Percentiles rank a stretch among this genome's conserved stretches.
Evolutionary conservation across 2,329 filamentous ascomycete genomes (phyloP).

Genomic region (Tolypocladium inflatum): DNA sequence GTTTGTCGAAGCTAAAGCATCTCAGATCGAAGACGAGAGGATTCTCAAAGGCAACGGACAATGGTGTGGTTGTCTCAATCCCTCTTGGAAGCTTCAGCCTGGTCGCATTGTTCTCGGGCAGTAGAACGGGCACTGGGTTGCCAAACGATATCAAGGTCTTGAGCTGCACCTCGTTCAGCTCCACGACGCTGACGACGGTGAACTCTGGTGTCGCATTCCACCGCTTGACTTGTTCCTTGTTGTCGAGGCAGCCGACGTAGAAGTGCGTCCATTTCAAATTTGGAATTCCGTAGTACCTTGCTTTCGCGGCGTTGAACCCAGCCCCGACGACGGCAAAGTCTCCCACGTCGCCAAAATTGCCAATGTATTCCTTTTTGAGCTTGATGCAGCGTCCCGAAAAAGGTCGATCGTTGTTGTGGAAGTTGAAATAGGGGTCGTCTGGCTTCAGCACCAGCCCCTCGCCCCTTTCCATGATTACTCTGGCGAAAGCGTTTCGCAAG

Average conservation of each 20-base stretch:
- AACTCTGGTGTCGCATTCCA: conserved; percentile 48
- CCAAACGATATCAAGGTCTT: conserved; percentile 37
- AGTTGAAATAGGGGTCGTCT: conserved; percentile 67
- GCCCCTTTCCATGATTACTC: conserved; percentile 52
- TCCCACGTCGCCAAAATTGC: conserved; percentile 68
- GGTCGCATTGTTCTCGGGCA: conserved; percentile 29
- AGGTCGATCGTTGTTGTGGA: conserved; percentile 22
- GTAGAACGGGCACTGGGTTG: conserved; percentile 31
- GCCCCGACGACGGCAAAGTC: conserved; percentile 77
- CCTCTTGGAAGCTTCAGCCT: conserved; percentile 36
- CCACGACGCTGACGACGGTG: conserved; percentile 55
- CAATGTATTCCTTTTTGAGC: conserved; percentile 77
- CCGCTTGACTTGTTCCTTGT: conserved; percentile 48
- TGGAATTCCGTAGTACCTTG: conserved; percentile 41
- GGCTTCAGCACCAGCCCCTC: conserved; percentile 80
- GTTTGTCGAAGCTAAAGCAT: conserved; percentile 71
- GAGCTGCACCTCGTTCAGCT: conserved; percentile 43
- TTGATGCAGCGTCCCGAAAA: conserved; percentile 58
- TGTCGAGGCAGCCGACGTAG: conserved; percentile 65
- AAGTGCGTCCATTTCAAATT: conserved; percentile 70
- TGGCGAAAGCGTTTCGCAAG: conserved; percentile 57
- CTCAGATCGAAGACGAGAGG: conserved; percentile 74
- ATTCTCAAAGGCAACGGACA: conserved; percentile 50
- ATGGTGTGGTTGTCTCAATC: conserved; percentile 28
- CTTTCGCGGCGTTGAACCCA: conserved; percentile 56